phyloP scores from a whole-genome alignment of 2,329 filamentous ascomycete species.

The Aulographum hederae region DNA sequence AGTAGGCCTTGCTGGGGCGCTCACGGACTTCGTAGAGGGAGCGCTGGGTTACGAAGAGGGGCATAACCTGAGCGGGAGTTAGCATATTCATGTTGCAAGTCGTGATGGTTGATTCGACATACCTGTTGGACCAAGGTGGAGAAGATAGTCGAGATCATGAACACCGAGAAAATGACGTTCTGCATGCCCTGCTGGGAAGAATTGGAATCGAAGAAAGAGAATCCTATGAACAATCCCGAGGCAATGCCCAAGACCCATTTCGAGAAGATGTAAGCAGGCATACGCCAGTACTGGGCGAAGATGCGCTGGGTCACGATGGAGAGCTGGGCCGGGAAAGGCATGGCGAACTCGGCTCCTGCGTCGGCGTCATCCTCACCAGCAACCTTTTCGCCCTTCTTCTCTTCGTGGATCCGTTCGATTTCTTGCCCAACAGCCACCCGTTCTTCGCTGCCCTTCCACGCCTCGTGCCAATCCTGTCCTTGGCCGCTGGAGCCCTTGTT shows the following conservation, averaged over 20 bases:
- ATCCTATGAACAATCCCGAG: constrained; percentile 7
- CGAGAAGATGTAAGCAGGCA: constrained; percentile 9
- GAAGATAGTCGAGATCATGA: constrained; percentile 27
- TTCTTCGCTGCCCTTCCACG: background rate
- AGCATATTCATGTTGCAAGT: no score
- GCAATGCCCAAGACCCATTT: constrained; percentile 5
- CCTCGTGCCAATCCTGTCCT: background rate
- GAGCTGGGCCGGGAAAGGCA: constrained; percentile 7
- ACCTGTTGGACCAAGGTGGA: constrained; percentile 33
- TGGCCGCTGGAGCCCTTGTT: constrained; percentile 2
- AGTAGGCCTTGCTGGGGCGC: constrained; percentile 51
- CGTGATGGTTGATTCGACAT: constrained; percentile 9
- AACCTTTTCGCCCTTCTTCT: background rate
- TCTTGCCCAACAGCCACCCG: background rate
- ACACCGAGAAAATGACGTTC: constrained; percentile 28
- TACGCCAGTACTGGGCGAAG: constrained; percentile 9
- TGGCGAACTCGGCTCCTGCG: constrained; percentile 6
- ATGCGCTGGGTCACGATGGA: constrained; percentile 6
- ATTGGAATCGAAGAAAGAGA: constrained; percentile 22
- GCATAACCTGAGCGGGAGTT: constrained; percentile 34
- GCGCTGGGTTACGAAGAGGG: constrained; percentile 38
- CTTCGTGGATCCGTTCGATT: background rate
- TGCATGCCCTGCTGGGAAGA: constrained; percentile 22
- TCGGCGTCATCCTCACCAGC: background rate
- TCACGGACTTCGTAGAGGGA: constrained; percentile 42